A percentile compares a stretch with the other conserved stretches of the same genome.
phyloP scores from a whole-genome alignment of 2,329 filamentous ascomycete genomes.

The Scedosporium minutisporum region DNA sequence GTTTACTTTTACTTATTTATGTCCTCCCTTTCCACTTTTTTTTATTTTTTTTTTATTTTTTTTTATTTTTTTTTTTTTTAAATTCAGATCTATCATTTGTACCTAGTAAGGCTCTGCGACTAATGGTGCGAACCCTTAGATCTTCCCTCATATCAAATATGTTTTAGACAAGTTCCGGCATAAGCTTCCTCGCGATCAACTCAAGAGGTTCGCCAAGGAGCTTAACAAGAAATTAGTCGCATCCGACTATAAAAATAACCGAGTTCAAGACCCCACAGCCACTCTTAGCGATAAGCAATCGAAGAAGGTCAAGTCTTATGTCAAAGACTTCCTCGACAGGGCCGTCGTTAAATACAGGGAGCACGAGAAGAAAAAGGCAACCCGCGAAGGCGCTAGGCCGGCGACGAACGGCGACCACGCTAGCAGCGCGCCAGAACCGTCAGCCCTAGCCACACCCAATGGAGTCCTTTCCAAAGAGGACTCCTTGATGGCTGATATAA shows the following conservation, averaged over 20 bases:
- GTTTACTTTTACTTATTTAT: conserved; percentile 24
- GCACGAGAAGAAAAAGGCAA: conserved; percentile 40
- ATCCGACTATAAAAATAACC: conserved; percentile 81
- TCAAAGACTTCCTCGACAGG: conserved; percentile 78
- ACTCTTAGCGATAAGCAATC: conserved; percentile 65
- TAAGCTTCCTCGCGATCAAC: conserved; percentile 72
- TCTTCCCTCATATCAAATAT: conserved; percentile 76
- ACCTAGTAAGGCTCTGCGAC: neutral
- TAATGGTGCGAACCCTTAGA: conserved; percentile 31
- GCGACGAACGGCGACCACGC: conserved; percentile 23
- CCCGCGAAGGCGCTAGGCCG: conserved; percentile 27
- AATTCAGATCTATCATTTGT: too few relatives aligned
- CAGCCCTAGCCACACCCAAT: conserved; percentile 4
- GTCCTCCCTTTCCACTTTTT: neutral
- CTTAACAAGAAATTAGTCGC: conserved; percentile 82
- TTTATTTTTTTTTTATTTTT: conserved; percentile 34
- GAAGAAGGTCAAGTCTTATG: conserved; percentile 73
- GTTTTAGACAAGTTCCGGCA: conserved; percentile 80
- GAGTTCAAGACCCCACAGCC: conserved; percentile 71
- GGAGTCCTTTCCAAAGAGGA: conserved; percentile 11
- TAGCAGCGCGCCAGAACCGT: conserved; percentile 10
- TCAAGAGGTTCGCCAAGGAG: conserved; percentile 54
- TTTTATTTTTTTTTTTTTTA: neutral
- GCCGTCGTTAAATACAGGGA: conserved; percentile 66
- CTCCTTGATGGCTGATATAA: conserved; percentile 11